Conservation (phyloP, 306 rosid species). For the Inga laurina region DNA sequence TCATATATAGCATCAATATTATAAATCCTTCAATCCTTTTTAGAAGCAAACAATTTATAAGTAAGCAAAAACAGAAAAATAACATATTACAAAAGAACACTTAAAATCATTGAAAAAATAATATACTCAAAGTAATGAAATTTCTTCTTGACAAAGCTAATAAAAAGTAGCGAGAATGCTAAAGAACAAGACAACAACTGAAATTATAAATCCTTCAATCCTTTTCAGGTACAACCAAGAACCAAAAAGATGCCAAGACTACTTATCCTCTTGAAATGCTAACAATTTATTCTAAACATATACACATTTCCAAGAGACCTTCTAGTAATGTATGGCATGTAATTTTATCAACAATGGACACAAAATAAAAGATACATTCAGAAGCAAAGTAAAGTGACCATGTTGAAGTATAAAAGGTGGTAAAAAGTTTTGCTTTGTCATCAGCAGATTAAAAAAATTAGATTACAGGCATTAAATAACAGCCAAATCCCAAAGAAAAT, state of each 20-base stretch:
- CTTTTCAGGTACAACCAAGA: background rate
- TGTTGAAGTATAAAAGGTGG: slow-evolving; percentile 5
- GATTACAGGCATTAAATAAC: too few relatives aligned
- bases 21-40: too few relatives aligned
- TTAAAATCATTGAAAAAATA: background rate
- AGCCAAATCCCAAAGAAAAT: too few relatives aligned
- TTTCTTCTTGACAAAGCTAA: background rate
- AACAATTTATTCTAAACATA: slow-evolving; percentile 2
- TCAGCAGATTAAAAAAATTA: slow-evolving; percentile 24
- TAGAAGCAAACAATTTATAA: too few relatives aligned
- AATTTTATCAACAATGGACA: slow-evolving; percentile 12
- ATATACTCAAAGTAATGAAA: background rate
- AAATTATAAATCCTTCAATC: background rate
- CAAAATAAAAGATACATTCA: slow-evolving; percentile 22
- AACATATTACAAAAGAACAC: too few relatives aligned
- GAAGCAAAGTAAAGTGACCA: slow-evolving; percentile 22
- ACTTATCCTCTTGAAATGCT: slow-evolving; percentile 5
- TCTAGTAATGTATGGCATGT: background rate
- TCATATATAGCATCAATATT: too few relatives aligned
- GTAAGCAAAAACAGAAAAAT: too few relatives aligned
- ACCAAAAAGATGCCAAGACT: background rate
- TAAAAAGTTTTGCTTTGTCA: slow-evolving; percentile 21
- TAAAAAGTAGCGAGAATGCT: background rate
- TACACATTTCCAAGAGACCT: slow-evolving; percentile 10
- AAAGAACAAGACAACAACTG: background rate